Conservation (phyloP, 495 filamentous ascomycete genomes). For the Penicillium lividum region DNA sequence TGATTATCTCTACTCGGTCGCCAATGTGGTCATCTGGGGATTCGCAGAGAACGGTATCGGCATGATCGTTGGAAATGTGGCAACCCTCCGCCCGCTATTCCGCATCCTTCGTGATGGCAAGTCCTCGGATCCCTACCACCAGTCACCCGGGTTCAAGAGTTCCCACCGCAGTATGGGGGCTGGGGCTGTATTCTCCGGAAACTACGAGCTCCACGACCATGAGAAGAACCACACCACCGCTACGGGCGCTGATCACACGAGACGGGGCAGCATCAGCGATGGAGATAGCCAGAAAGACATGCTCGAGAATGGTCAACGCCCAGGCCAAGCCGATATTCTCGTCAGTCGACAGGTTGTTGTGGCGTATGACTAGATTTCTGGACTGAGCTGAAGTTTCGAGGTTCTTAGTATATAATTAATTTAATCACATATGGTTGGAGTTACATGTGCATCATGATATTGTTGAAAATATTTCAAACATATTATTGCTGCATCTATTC, state of each 20-base stretch:
- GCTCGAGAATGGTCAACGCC: slow-evolving; percentile 13
- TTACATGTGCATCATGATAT: background rate
- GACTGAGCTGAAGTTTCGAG: background rate
- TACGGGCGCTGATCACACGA: background rate
- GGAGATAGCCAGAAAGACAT: slow-evolving; percentile 26
- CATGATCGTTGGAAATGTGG: slow-evolving; percentile 31
- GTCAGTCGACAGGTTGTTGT: slow-evolving; percentile 23
- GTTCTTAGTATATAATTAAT: background rate
- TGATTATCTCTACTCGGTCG: slow-evolving; percentile 24
- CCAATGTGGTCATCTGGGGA: slow-evolving; percentile 31
- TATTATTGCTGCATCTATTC: too few species aligned
- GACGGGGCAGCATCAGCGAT: slow-evolving; percentile 15
- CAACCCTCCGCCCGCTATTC: slow-evolving; percentile 32
- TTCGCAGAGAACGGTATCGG: slow-evolving; percentile 32
- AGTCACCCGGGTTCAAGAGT: slow-evolving; percentile 6
- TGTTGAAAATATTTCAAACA: background rate
- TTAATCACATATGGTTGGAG: background rate
- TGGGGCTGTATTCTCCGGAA: slow-evolving; percentile 9
- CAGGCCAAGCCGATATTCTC: slow-evolving; percentile 19
- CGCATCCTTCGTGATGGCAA: slow-evolving; percentile 22
- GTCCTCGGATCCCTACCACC: slow-evolving; percentile 16
- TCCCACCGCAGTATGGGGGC: slow-evolving; percentile 12
- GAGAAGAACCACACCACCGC: slow-evolving; percentile 17
- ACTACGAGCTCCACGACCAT: slow-evolving; percentile 18
- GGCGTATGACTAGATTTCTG: slow-evolving; percentile 14